Evolutionary conservation across 2,329 filamentous ascomycete genomes (phyloP).

Genomic region (Talaromyces amestolkiae): DNA sequence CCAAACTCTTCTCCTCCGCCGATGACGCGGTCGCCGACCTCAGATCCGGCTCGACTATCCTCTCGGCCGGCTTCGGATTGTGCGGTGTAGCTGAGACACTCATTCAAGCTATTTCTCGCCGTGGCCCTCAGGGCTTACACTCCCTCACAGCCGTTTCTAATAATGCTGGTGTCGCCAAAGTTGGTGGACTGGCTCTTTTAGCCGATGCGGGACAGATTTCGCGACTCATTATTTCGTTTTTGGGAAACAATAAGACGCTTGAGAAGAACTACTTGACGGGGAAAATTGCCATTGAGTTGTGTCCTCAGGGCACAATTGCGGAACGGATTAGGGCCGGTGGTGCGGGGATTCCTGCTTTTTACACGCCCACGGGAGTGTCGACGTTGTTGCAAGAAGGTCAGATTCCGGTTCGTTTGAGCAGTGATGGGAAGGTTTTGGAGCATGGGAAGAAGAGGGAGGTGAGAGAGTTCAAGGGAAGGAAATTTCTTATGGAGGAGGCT

Average conservation of each 20-base stretch:
- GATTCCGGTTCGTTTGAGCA: conserved; percentile 74
- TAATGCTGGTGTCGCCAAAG: conserved; percentile 80
- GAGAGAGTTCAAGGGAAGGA: conserved; percentile 86
- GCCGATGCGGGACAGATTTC: conserved; percentile 79
- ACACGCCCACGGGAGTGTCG: conserved; percentile 69
- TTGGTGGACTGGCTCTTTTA: conserved; percentile 73
- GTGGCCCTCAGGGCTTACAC: conserved; percentile 66
- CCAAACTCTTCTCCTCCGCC: conserved; percentile 43
- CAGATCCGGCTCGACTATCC: conserved; percentile 69
- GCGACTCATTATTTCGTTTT: conserved; percentile 91
- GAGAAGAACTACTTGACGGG: conserved; percentile 87
- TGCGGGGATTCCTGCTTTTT: conserved; percentile 88
- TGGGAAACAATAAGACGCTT: conserved; percentile 92
- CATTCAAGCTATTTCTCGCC: conserved; percentile 62
- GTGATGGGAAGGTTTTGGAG: conserved; percentile 67
- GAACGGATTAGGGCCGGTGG: conserved; percentile 88
- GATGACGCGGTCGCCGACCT: conserved; percentile 73
- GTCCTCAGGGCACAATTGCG: conserved; percentile 88
- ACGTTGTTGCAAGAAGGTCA: conserved; percentile 76
- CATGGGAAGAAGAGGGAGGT: conserved; percentile 67
- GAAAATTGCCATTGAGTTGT: conserved; percentile 84
- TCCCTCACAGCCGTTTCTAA: conserved; percentile 88
- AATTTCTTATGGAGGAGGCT: conserved; percentile 82
- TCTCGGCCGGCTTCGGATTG: conserved; percentile 80
- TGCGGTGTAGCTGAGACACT: conserved; percentile 80